Evolutionary conservation across 768 basidiomycete genomes (phyloP).

Genomic region (Macrolepiota dolichaula): DNA sequence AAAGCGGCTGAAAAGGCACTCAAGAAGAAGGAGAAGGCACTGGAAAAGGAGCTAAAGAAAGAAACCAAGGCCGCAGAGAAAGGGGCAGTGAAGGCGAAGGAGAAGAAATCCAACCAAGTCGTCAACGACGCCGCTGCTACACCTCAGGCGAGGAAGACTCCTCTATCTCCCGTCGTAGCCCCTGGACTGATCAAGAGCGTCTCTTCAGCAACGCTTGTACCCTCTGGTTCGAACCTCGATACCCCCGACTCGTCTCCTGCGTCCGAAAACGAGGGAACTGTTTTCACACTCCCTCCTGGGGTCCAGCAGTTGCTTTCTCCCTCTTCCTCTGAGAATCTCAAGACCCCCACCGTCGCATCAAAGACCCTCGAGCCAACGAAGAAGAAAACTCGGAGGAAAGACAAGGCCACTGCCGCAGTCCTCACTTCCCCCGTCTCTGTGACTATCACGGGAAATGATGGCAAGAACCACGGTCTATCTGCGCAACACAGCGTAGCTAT

Average conservation of each 20-base stretch:
- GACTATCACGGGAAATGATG: constrained; percentile 20
- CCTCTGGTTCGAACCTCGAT: not conserved
- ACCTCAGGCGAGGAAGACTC: not conserved
- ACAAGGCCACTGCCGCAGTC: not conserved
- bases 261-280: not conserved
- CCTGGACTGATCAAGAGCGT: constrained; percentile 3
- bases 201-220: constrained; percentile 12
- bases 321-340: not conserved
- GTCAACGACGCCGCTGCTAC: not conserved
- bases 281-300: not conserved
- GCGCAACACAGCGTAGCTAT: constrained; percentile 35
- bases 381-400: constrained; percentile 18
- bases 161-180: constrained; percentile 10
- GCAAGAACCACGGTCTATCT: constrained; percentile 36
- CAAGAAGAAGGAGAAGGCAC: not conserved
- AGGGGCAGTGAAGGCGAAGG: constrained; percentile 2
- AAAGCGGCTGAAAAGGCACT: not conserved
- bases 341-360: not conserved
- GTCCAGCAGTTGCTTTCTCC: not conserved
- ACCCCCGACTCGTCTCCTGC: not conserved
- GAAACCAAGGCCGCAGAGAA: not conserved
- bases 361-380: constrained; percentile 11
- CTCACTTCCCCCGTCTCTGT: constrained; percentile 25
- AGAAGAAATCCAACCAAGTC: not conserved
- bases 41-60: constrained; percentile 2